Evolutionary conservation across 352 stramenopile species (phyloP), one percentile per base, ranked within the genome.

Genomic region (Pythium chondricola): DNA sequence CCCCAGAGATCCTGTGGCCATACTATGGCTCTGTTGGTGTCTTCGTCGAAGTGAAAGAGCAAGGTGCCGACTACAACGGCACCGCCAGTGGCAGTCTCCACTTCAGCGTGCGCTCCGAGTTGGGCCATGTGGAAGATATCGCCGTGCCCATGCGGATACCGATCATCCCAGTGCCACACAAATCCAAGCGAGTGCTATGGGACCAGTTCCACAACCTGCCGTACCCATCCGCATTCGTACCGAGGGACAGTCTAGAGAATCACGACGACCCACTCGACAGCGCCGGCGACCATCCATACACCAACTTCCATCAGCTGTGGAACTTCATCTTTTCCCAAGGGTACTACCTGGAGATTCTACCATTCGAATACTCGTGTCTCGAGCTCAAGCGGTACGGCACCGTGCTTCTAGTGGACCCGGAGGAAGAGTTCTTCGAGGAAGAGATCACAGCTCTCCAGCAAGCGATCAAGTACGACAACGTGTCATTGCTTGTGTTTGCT

Each of bases 121-220:
- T 63, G 16, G 43, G 43, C 2, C 61, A 57, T 7, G 30, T 81
- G 24, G 60, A 82, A 20, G 50, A 81, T 7, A 45, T 89, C 0
- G 18, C 62, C 20, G 63, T 88, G 17, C 71, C 65, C 0, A 46
- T 88, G 38, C 55, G 43, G 5, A 63, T 88, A 18, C 64, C 61
- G 8, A 52, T 89, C 7, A 53, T 85, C 17, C 73, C 69, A 10
- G 76, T 66, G 16, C 77, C 77, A 6, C 58, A 53, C 16, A 53
- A 69, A 11, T 46, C 59, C 2, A 79, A 72, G 30, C 65, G 71
- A 6, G 74, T 96, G 26, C 55, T 96, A 2, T 95, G 85, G 84
- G 84, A 96, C 46, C 80, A 93, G 52, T 93, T 91, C 53, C 83
- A 91, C 39, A 95, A 88, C 47, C 76, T 96, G 39, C 69, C 78